Base-by-base conservation (phyloP, 2,329 filamentous ascomycete genomes). In the Parastagonospora nodorum region DNA sequence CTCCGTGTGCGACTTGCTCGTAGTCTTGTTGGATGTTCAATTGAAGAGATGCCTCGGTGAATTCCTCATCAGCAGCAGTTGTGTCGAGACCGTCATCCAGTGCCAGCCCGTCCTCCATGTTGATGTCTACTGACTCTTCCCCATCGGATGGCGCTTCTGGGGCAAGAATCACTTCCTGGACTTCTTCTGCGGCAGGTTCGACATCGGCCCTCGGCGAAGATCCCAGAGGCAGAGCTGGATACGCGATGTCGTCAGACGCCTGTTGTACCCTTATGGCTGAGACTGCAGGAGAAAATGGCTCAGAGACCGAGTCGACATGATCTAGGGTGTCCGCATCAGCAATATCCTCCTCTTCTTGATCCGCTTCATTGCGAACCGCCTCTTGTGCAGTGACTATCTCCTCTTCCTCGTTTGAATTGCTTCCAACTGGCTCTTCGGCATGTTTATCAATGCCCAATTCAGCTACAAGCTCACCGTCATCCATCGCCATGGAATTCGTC, bases 11-110 rank as follows among this genome's bases (percentile, higher is more conserved):
- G 12, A 45, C 36, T 29, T 42, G 42, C 43, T 60, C 58, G 33
- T 63, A 62, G 10, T 64, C 59, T 33, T 50, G 59, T 41, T 63
- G 60, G 5, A 73, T 64, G 29, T 67, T 49, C 11, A 69, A 32
- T 39, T 73, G 69, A 19, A 73, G 37, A 2, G 66, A 67, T 12
- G 65, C 68, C 50, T 72, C 69, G 1, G 67, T 70, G 4, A 66
- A 59, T 1, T 71, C 59, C 24, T 66, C 63, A 2, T 65, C 57
- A 6, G 47, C 19, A 24, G 19, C 39, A 3, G 39, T 43, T 8
- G 39, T 49, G 8, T 51, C 53, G 19, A 41, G 31, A 11, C 4
- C 45, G 19, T 31, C 14, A 24, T 48, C 31, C 8, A 15, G 5
- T 16, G 32, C 28, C 15, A 36, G 8, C 10, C 36, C 38, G 24